These are phyloP conservation scores for Calocybe indica DNA, from an alignment of 768 basidiomycete species.

Conservation along the genomic window DNA sequence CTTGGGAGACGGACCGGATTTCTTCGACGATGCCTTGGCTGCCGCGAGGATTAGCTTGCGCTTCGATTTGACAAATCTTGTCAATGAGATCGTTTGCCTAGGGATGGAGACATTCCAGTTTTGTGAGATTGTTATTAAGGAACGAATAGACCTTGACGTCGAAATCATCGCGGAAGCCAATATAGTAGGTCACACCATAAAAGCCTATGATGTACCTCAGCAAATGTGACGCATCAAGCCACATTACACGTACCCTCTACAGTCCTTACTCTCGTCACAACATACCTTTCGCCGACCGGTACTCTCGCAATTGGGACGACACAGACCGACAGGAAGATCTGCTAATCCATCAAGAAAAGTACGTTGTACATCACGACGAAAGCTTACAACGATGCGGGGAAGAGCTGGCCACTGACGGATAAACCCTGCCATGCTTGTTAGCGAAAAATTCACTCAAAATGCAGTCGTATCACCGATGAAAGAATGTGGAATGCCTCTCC, in stretches of 20 bases:
- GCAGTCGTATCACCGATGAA: slow-evolving; percentile 35
- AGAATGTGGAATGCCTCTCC: slow-evolving; percentile 56
- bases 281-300: slow-evolving; percentile 42
- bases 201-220: slow-evolving; percentile 31
- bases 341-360: neutral
- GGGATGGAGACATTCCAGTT: neutral
- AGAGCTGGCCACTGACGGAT: slow-evolving; percentile 63
- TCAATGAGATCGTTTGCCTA: slow-evolving; percentile 42
- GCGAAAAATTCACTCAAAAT: neutral
- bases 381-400: slow-evolving; percentile 55
- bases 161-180: slow-evolving; percentile 61
- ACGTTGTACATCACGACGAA: neutral
- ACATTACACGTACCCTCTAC: slow-evolving; percentile 33
- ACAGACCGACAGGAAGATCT: slow-evolving; percentile 61
- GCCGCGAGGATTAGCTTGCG: slow-evolving; percentile 26
- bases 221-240: neutral
- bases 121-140: neutral
- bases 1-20: slow-evolving; percentile 33
- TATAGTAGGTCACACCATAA: slow-evolving; percentile 53
- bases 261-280: slow-evolving; percentile 51
- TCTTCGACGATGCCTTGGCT: slow-evolving; percentile 27
- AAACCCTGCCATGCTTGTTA: slow-evolving; percentile 31
- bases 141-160: slow-evolving; percentile 31
- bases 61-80: slow-evolving; percentile 45
- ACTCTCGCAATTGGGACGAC: slow-evolving; percentile 47